Conservation (phyloP, 202 grass and related monocot species). For the Musa balbisiana region DNA sequence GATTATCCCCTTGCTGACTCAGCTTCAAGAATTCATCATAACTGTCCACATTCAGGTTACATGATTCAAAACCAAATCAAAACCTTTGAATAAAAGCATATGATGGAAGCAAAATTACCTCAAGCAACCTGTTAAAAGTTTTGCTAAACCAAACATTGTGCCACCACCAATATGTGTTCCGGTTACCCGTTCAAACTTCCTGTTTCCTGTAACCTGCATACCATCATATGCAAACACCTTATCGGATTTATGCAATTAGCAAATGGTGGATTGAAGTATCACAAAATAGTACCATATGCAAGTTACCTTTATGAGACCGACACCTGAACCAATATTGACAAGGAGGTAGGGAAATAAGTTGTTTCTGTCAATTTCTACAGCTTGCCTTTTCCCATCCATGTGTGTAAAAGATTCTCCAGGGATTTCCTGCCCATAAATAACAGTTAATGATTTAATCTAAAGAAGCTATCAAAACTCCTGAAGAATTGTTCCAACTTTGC, state of each 20-base stretch:
- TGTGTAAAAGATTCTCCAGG: conserved; percentile 82
- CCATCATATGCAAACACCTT: conserved; percentile 11
- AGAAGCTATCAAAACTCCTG: neutral
- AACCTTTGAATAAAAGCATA: conserved; percentile 3
- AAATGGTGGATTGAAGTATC: neutral
- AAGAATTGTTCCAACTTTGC: neutral
- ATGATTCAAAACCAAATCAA: conserved; percentile 33
- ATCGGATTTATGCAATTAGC: conserved; percentile 5
- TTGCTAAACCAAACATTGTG: conserved; percentile 92
- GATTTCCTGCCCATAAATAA: conserved; percentile 45
- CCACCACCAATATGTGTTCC: conserved; percentile 93
- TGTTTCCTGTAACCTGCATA: conserved; percentile 74
- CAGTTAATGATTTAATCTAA: neutral
- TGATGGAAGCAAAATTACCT: conserved; percentile 42
- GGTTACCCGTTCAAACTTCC: conserved; percentile 86
- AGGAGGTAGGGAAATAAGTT: conserved; percentile 91
- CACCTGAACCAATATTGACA: conserved; percentile 93
- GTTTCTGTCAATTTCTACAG: conserved; percentile 53
- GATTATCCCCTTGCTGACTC: conserved; percentile 95
- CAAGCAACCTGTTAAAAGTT: conserved; percentile 89
- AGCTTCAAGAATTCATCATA: conserved; percentile 96
- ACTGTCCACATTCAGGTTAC: conserved; percentile 44
- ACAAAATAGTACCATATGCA: conserved; percentile 17
- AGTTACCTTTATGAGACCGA: conserved; percentile 91
- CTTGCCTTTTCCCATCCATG: conserved; percentile 63